These are phyloP conservation scores for Globisporangium rhizosaccharum DNA, from an alignment of 352 stramenopile species.

Conservation along the genomic window DNA sequence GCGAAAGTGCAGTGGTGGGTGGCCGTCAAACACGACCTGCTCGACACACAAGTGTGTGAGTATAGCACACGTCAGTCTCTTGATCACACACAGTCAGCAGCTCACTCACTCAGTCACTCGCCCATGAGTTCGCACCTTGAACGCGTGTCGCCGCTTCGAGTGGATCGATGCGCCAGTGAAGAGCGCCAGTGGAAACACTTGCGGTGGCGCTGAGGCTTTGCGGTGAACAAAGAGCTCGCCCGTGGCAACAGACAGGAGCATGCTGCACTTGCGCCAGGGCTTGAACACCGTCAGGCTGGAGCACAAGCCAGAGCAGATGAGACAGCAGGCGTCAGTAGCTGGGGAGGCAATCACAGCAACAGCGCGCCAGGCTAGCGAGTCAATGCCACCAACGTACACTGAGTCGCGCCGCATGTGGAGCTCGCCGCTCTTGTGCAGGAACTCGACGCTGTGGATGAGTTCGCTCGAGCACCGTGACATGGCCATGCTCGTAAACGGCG, in stretches of 20 bases:
- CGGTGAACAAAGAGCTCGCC: constrained; percentile 24
- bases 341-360: background rate
- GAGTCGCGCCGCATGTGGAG: constrained; percentile 19
- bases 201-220: constrained; percentile 13
- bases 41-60: background rate
- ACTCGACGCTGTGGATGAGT: constrained; percentile 10
- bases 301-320: too few species aligned
- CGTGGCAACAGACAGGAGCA: constrained; percentile 20
- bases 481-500: constrained; percentile 19
- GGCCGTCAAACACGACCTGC: constrained; percentile 23
- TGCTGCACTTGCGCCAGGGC: constrained; percentile 21
- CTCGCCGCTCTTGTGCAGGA: constrained; percentile 19
- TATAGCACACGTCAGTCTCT: too few species aligned
- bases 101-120: too few species aligned
- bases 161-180: constrained; percentile 24
- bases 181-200: constrained; percentile 15
- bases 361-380: background rate
- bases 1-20: constrained; percentile 21
- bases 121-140: constrained; percentile 13
- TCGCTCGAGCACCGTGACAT: constrained; percentile 20
- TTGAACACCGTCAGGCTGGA: constrained; percentile 19
- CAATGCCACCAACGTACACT: constrained; percentile 8
- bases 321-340: too few species aligned
- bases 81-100: too few species aligned
- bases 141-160: constrained; percentile 16